Base-by-base conservation (phyloP, 371 early-diverging fungal genomes). In the Choanephora cucurbitarum region DNA sequence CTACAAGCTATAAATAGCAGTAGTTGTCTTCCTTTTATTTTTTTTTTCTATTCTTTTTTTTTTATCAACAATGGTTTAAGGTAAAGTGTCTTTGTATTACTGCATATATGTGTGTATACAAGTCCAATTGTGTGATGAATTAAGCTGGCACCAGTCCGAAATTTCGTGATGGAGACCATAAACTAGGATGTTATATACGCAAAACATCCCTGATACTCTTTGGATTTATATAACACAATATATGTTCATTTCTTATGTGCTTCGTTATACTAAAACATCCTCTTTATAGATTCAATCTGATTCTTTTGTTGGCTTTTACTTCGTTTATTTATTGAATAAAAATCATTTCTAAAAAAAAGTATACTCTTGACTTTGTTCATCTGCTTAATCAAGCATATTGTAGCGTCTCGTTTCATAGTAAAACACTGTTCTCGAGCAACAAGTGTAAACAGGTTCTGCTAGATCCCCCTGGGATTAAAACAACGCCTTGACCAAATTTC, bases 71-170 rank as follows among this genome's bases (percentile, higher is more conserved):
- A 28, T 28, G 7, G 28, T 7, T 37, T 37, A 37, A 37, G 37
- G 37, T 37, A 37, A 37, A 37, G 37, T 37, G 11, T 37, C n/a
- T 28, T 28, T 5, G 7, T 37, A 11, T 37, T 13, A 37, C 10
- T 37, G 11, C 14, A 37, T 6, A 15, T 32, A 28, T 42, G n/a
- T 42, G 14, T 14, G 41, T 19, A 42, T n/a, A n/a, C n/a, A n/a
- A n/a, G n/a, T 56, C 49, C 48, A 48, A 42, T 56, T 45, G 32
- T 24, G 58, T 58, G 64, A 63, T 63, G 64, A 52, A 53, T 49
- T 50, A 53, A 63, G 64, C 64, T 63, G 64, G 64, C 64, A 63
- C 64, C 64, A 63, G 64, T 63, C 64, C 64, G 64, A 63, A 49
- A 58, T 54, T 53, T 58, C 54, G 57, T 58, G 58, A 58, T 58